Conservation (phyloP, 148 eudicot genomes). For the Drosera capensis region DNA sequence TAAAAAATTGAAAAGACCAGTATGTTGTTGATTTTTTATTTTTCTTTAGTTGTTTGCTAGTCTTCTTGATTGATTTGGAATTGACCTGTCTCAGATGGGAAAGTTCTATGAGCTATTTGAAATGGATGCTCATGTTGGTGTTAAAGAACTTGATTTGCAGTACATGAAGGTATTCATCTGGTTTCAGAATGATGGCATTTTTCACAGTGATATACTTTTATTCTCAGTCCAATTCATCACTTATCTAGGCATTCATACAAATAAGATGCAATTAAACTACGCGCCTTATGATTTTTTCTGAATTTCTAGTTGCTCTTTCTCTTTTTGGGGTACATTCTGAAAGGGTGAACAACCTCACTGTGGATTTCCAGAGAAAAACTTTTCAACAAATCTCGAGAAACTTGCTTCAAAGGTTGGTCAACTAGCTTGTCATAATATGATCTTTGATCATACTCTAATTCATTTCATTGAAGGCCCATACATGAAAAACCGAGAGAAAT, state of each 20-base stretch:
- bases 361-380: conserved; percentile 96
- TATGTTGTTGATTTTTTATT: too few relatives aligned
- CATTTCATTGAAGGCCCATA: not conserved
- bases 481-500: not conserved
- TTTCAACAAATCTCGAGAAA: conserved; percentile 70
- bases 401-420: conserved; percentile 73
- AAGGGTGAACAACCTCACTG: conserved; percentile 99
- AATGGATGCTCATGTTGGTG: conserved; percentile 98
- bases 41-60: not conserved
- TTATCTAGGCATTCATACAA: too few relatives aligned
- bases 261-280: too few relatives aligned
- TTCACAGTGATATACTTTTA: not conserved
- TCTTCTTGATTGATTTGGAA: not conserved
- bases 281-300: too few relatives aligned
- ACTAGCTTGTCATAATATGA: conserved; percentile 1
- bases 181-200: not conserved
- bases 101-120: conserved; percentile 94
- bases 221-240: not conserved
- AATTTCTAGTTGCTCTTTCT: not conserved
- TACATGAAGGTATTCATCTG: conserved; percentile 72
- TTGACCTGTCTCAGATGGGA: conserved; percentile 56
- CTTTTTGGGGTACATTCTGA: not conserved
- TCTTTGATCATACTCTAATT: not conserved
- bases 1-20: not conserved
- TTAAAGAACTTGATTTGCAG: conserved; percentile 91